These are phyloP conservation scores for Ustilago cynodontis DNA, from an alignment of 1,284 basidiomycete species.

Conservation along the genomic window DNA sequence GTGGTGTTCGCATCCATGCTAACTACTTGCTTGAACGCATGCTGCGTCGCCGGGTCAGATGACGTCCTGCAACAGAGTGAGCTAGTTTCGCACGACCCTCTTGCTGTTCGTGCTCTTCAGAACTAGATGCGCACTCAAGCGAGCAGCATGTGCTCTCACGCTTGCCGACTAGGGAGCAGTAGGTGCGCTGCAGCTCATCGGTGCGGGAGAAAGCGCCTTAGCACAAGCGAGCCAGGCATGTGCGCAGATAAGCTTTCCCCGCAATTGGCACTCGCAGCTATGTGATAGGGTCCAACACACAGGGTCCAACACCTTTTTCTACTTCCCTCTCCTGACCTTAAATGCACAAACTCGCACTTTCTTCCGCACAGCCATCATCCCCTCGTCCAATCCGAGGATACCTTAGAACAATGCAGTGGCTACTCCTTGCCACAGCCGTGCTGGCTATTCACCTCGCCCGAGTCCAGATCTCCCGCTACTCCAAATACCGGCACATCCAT, in stretches of 20 bases:
- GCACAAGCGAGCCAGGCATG: too few relatives aligned
- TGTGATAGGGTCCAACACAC: constrained; percentile 1
- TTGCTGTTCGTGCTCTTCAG: too few relatives aligned
- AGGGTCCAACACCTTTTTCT: not conserved
- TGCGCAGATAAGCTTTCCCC: not conserved
- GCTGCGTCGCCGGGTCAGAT: too few relatives aligned
- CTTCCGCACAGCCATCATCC: not conserved
- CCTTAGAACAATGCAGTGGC: constrained; percentile 5
- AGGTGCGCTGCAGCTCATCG: too few relatives aligned
- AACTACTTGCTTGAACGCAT: too few relatives aligned
- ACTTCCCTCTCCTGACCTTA: not conserved
- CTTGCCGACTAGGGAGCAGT: too few relatives aligned
- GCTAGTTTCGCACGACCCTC: not conserved
- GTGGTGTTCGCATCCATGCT: too few relatives aligned
- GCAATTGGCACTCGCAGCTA: constrained; percentile 1
- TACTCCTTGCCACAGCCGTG: constrained; percentile 12
- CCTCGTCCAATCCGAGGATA: not conserved
- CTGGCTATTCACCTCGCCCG: constrained; percentile 15
- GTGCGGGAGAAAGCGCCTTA: too few relatives aligned
- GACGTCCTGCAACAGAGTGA: not conserved
- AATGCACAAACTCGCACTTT: not conserved
- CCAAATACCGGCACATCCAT: constrained; percentile 30
- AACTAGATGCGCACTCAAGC: too few relatives aligned
- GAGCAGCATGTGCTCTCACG: too few relatives aligned
- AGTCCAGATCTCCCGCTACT: constrained; percentile 23